phyloP scores from a whole-genome alignment of 1,139 yeast genomes.

The Nakaseomyces bracarensis region DNA sequence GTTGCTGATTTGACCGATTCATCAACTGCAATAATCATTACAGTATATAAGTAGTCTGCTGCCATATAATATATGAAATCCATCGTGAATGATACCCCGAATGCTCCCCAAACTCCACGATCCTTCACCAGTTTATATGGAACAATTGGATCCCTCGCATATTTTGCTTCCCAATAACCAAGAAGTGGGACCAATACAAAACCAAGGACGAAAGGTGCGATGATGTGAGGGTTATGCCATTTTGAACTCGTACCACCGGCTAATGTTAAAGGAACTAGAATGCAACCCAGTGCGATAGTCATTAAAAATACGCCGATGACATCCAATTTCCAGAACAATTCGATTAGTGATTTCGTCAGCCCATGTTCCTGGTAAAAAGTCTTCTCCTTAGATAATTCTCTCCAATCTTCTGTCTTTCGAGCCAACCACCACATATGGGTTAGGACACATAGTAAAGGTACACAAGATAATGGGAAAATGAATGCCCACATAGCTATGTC shows the following conservation, averaged over 20 bases:
- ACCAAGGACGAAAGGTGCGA: conserved; percentile 62
- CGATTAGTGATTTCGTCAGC: conserved; percentile 17
- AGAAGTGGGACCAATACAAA: conserved; percentile 48
- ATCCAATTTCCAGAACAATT: conserved; percentile 44
- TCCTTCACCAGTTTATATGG: conserved; percentile 52
- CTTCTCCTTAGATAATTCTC: conserved; percentile 16
- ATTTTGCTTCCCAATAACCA: conserved; percentile 45
- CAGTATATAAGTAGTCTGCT: conserved; percentile 57
- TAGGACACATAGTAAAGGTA: conserved; percentile 50
- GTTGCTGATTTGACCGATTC: conserved; percentile 54
- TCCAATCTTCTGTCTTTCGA: conserved; percentile 38
- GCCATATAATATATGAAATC: conserved; percentile 61
- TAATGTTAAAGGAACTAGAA: conserved; percentile 42
- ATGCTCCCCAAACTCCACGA: conserved; percentile 62
- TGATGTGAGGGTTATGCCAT: conserved; percentile 49
- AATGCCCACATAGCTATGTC: conserved; percentile 78
- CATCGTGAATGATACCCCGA: conserved; percentile 34
- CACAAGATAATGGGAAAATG: conserved; percentile 54
- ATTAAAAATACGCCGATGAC: conserved; percentile 45
- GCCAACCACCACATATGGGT: conserved; percentile 51
- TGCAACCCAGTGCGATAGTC: conserved; percentile 45
- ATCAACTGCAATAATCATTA: conserved; percentile 53
- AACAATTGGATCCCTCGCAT: conserved; percentile 47
- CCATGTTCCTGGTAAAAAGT: conserved; percentile 29
- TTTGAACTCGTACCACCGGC: conserved; percentile 50